Conservation (phyloP, 140 eudicot species). For the Erigeron philadelphicus region DNA sequence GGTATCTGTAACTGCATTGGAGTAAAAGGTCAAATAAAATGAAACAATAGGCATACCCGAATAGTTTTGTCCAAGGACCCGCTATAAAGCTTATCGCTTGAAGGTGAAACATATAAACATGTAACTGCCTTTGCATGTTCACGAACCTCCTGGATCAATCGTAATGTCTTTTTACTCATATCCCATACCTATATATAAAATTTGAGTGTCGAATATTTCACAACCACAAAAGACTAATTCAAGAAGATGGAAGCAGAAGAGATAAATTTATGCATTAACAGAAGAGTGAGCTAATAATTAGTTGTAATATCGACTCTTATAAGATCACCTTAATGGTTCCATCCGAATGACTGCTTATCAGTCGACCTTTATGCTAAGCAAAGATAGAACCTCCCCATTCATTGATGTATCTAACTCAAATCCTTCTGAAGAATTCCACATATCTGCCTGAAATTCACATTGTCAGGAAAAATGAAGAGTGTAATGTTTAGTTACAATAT, state of each 20-base stretch:
- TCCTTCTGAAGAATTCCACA: constrained; percentile 67
- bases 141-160: constrained; percentile 66
- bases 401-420: constrained; percentile 51
- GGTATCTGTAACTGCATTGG: background rate
- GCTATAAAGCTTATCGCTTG: constrained; percentile 55
- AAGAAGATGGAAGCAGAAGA: background rate
- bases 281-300: background rate
- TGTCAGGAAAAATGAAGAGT: background rate
- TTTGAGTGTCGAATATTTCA: background rate
- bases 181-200: constrained; percentile 59
- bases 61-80: constrained; percentile 87
- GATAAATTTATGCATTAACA: background rate
- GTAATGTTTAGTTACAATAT: background rate
- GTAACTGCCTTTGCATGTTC: constrained; percentile 73
- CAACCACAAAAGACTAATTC: background rate
- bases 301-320: background rate
- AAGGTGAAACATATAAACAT: constrained; percentile 51
- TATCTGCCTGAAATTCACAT: constrained; percentile 48
- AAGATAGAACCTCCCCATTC: constrained; percentile 64
- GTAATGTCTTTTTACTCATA: constrained; percentile 42
- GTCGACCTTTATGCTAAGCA: constrained; percentile 54
- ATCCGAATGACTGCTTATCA: constrained; percentile 76
- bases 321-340: constrained; percentile 67
- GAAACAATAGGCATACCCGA: constrained; percentile 38
- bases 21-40: background rate